Evolutionary conservation across 495 filamentous ascomycete species (phyloP).

Genomic region (Neurospora sp.): DNA sequence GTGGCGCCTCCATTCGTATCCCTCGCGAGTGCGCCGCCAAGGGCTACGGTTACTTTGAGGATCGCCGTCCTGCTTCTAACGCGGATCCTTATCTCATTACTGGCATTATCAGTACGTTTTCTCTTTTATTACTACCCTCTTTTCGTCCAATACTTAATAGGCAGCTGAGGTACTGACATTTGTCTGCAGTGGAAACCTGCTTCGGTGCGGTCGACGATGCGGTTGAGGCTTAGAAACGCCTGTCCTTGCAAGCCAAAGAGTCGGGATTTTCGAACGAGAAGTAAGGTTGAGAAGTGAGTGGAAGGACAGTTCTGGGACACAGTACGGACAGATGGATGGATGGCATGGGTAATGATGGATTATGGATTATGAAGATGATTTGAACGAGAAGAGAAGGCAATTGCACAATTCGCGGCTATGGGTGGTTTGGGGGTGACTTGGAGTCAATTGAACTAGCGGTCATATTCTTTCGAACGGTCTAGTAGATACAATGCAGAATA

Average conservation of each 20-base stretch:
- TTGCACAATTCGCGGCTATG: background rate
- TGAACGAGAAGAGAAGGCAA: background rate
- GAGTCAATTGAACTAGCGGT: background rate
- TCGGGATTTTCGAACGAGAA: background rate
- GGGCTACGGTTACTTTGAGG: slow-evolving; percentile 94
- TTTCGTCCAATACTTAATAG: background rate
- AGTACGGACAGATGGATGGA: background rate
- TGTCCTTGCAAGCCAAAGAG: background rate
- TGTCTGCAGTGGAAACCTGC: background rate
- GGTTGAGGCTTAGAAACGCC: background rate
- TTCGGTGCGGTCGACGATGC: background rate
- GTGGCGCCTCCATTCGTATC: slow-evolving; percentile 75
- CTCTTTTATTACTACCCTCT: background rate
- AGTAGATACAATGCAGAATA: background rate
- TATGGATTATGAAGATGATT: background rate
- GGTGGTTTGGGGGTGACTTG: background rate
- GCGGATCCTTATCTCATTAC: slow-evolving; percentile 65
- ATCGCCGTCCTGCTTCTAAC: slow-evolving; percentile 84
- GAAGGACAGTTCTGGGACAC: background rate
- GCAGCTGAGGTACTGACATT: background rate
- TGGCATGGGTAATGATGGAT: background rate
- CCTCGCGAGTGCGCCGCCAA: slow-evolving; percentile 77
- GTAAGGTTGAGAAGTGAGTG: background rate
- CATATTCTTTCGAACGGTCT: background rate
- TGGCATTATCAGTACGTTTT: background rate